Evolutionary conservation across 2,329 filamentous ascomycete species (phyloP), one percentile per base, ranked within the genome.

Genomic region (Clarireedia monteithiana): DNA sequence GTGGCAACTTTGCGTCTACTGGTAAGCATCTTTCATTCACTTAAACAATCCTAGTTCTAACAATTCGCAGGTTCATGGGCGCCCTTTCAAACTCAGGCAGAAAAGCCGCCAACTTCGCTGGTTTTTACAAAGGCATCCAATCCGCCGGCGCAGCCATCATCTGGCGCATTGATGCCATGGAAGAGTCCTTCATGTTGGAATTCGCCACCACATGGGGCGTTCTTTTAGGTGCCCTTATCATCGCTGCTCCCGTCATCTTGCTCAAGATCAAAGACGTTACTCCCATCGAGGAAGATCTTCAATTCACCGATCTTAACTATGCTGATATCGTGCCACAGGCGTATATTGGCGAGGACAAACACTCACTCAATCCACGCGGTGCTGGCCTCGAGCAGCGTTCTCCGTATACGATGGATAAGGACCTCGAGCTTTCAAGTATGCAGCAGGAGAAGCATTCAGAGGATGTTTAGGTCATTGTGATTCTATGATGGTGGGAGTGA

Each of bases 1-100:
- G 54, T 96, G 89, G 85, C 91, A 96, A 75, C 91, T 89, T 0
- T 84, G 77, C 66, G 84, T 91, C 48, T 96, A 96, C 77, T 96
- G 91, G 91, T 79, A 68, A 65, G 76, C 68, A 60, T 40, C 50
- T 14, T 5, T 79, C 26, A 89, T 88, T 50, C 79, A 92, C 2
- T 88, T 2, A 15, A 12, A 15, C 10, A 14, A 17, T 39, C 4
- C 48, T 52, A 5, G 50, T 10, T 53, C 52, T 59, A 48, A 61
- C 45, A 50, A 9, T n/a, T 58, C 1, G 12, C 57, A 86, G 84
- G 84, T 90, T 87, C 75, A 95, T 96, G 86, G 91, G 91, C 50
- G 82, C 90, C 10, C 77, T 96, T 46, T 90, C 88, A 67, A 96
- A 96, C 80, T 95, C 91, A 61, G 83, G 87, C 58, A 89, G 91